phyloP scores from a whole-genome alignment of 2,329 filamentous ascomycete genomes.

The Fusarium nurragi region DNA sequence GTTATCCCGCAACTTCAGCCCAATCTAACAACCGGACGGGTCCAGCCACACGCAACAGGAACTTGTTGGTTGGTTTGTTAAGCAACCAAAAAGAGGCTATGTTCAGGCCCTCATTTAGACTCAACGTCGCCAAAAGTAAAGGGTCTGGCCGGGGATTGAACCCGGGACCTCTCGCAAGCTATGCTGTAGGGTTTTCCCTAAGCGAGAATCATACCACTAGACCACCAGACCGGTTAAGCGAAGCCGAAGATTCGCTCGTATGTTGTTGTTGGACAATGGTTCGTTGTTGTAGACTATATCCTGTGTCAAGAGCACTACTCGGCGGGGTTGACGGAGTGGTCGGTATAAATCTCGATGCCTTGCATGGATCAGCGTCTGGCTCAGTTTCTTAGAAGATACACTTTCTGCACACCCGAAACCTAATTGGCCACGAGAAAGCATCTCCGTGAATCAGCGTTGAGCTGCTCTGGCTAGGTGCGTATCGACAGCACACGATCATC shows the following conservation, averaged over 20 bases:
- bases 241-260: conserved; percentile 11
- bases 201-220: conserved; percentile 78
- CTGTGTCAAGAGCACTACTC: neutral
- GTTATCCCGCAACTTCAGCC: too few species aligned
- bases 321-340: neutral
- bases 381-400: neutral
- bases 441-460: neutral
- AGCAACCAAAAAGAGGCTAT: neutral
- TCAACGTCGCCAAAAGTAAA: conserved; percentile 36
- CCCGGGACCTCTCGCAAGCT: conserved; percentile 57
- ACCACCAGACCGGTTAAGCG: conserved; percentile 58
- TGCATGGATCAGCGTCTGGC: conserved; percentile 6
- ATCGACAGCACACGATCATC: neutral
- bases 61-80: too few species aligned
- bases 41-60: too few species aligned
- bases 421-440: neutral
- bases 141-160: conserved; percentile 59
- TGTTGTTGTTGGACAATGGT: conserved; percentile 4
- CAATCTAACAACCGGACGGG: too few species aligned
- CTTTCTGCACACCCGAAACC: neutral
- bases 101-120: too few species aligned
- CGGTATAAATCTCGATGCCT: conserved; percentile 12
- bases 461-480: neutral
- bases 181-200: conserved; percentile 61
- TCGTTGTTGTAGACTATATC: neutral